Evolutionary conservation across 495 filamentous ascomycete species (phyloP).

Genomic region (Darksidea phi): DNA sequence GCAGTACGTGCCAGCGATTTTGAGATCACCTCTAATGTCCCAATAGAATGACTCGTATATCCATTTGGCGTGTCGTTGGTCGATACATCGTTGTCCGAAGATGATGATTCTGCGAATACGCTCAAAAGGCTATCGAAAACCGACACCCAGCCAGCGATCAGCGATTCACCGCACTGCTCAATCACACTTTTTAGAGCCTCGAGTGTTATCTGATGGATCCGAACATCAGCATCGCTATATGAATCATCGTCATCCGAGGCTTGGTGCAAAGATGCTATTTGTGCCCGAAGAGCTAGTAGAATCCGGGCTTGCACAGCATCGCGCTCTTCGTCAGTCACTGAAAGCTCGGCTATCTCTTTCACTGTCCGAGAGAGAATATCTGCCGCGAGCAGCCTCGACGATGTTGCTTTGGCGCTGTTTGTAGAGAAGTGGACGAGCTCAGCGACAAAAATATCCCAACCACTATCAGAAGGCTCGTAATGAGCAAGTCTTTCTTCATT

Average conservation of each 20-base stretch:
- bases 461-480: conserved; percentile 60
- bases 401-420: conserved; percentile 52
- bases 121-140: conserved; percentile 82
- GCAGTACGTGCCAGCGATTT: conserved; percentile 75
- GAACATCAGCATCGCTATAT: conserved; percentile 62
- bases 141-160: conserved; percentile 78
- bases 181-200: conserved; percentile 79
- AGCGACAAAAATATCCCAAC: conserved; percentile 71
- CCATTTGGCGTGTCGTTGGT: neutral
- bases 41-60: neutral
- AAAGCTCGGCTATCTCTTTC: conserved; percentile 54
- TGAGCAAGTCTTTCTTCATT: conserved; percentile 75
- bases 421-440: conserved; percentile 68
- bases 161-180: conserved; percentile 82
- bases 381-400: conserved; percentile 68
- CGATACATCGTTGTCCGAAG: neutral
- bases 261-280: conserved; percentile 53
- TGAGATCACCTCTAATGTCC: conserved; percentile 47
- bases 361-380: conserved; percentile 72
- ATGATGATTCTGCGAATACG: conserved; percentile 56
- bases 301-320: conserved; percentile 67
- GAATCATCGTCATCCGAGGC: conserved; percentile 52
- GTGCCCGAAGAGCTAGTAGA: conserved; percentile 63
- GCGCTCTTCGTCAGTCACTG: conserved; percentile 38
- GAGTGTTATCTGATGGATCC: conserved; percentile 78